Evolutionary conservation across 148 eudicot species (phyloP).

Genomic region (Cornus suecica): DNA sequence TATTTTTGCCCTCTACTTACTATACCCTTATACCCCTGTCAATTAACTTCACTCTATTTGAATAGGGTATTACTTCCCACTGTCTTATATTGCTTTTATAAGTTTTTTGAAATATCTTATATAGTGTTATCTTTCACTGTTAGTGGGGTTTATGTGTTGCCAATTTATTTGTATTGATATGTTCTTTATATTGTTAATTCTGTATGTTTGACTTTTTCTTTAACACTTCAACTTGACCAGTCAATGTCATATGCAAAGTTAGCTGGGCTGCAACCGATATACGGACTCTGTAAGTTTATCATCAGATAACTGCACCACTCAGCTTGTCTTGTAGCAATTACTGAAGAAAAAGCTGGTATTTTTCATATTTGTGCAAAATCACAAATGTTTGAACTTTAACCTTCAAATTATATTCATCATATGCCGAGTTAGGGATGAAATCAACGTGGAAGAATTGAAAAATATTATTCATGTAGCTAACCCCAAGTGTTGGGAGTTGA

Average conservation of each 20-base stretch:
- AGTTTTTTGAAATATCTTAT: conserved; percentile 1
- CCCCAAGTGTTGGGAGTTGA: too few relatives aligned
- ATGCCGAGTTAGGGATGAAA: not conserved
- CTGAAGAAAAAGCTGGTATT: not conserved
- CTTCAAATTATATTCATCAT: not conserved
- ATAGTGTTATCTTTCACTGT: not conserved
- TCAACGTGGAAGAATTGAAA: too few relatives aligned
- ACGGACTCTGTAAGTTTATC: conserved; percentile 91
- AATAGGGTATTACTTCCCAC: not conserved
- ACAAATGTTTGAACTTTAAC: not conserved
- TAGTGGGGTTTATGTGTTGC: not conserved
- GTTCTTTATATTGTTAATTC: not conserved
- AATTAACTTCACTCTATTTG: not conserved
- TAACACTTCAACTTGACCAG: conserved; percentile 37
- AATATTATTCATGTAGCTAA: too few relatives aligned
- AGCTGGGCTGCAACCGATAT: conserved; percentile 96
- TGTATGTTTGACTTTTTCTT: conserved; percentile 9
- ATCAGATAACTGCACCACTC: not conserved
- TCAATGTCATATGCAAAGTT: conserved; percentile 98
- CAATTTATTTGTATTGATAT: too few relatives aligned
- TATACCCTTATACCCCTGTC: not conserved
- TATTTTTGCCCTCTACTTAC: not conserved
- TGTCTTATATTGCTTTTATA: not conserved
- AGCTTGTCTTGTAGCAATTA: conserved; percentile 6
- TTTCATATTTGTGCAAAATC: not conserved